These are phyloP conservation scores for Quercus robur DNA, from an alignment of 306 rosid species.

Conservation along the genomic window DNA sequence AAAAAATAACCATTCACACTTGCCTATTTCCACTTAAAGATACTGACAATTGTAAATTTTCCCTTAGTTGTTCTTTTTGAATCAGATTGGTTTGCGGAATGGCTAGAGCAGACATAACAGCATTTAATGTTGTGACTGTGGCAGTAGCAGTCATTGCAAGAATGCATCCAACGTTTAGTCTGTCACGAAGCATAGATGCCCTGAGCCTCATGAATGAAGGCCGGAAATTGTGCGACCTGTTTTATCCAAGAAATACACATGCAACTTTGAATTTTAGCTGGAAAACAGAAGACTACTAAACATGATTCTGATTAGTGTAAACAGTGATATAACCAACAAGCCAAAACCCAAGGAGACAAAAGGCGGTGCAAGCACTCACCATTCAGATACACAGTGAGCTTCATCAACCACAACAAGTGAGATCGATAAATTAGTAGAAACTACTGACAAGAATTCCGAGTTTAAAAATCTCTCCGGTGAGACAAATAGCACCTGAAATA, in stretches of 20 bases:
- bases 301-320: conserved; percentile 8
- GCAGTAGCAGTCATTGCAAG: conserved; percentile 99
- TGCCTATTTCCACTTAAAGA: conserved; percentile 70
- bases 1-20: conserved; percentile 33
- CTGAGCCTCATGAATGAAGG: conserved; percentile 92
- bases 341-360: not conserved
- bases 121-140: conserved; percentile 69
- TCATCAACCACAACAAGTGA: conserved; percentile 92
- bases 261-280: conserved; percentile 18
- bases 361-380: conserved; percentile 50
- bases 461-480: conserved; percentile 94
- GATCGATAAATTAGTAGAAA: conserved; percentile 45
- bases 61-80: conserved; percentile 56
- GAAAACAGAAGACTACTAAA: not conserved
- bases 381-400: conserved; percentile 93
- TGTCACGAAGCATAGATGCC: conserved; percentile 68
- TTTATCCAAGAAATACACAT: not conserved
- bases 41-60: conserved; percentile 69
- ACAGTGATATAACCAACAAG: conserved; percentile 10
- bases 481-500: conserved; percentile 79
- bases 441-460: conserved; percentile 61
- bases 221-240: conserved; percentile 95
- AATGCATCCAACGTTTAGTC: conserved; percentile 61
- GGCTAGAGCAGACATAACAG: conserved; percentile 78
- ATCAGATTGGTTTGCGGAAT: conserved; percentile 69